phyloP scores from a whole-genome alignment of 176 grass and related monocot genomes.

The Phoenix dactylifera region DNA sequence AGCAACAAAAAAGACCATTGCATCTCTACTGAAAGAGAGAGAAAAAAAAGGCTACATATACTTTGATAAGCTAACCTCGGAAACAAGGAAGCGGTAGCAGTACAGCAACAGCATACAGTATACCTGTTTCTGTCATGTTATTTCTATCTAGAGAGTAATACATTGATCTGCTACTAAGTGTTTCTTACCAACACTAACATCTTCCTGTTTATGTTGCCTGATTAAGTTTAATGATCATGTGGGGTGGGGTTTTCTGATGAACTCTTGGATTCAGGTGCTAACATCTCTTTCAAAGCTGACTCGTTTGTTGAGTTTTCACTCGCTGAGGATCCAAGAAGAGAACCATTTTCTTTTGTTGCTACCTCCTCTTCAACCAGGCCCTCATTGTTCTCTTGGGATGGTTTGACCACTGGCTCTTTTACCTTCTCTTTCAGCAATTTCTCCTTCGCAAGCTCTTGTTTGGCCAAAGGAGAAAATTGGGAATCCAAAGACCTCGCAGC shows the following conservation, averaged over 20 bases:
- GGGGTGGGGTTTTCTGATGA: constrained; percentile 40
- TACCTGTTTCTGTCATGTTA: too few species aligned
- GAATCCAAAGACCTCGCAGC: constrained; percentile 78
- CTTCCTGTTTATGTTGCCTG: neutral
- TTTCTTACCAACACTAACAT: neutral
- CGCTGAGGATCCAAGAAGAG: constrained; percentile 15
- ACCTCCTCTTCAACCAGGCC: neutral
- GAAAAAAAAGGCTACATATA: too few species aligned
- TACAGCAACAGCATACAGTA: too few species aligned
- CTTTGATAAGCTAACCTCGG: too few species aligned
- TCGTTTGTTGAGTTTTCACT: constrained; percentile 34
- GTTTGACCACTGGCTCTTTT: constrained; percentile 32
- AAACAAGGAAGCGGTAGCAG: too few species aligned
- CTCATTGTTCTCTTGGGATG: neutral
- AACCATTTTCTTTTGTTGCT: constrained; percentile 7
- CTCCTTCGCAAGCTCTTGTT: constrained; percentile 77
- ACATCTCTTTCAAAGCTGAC: constrained; percentile 13
- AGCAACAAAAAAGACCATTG: too few species aligned
- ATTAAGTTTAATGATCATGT: constrained; percentile 33
- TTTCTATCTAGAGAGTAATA: too few species aligned
- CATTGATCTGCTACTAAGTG: neutral
- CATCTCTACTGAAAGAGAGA: too few species aligned
- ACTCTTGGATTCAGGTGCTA: constrained; percentile 38
- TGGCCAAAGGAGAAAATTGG: constrained; percentile 86
- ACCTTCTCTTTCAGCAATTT: constrained; percentile 44